Percentiles rank a stretch among this genome's conserved stretches.
These are phyloP conservation scores for Trichophyton simii DNA, from an alignment of 2,329 filamentous ascomycete genomes.

Conservation along the genomic window DNA sequence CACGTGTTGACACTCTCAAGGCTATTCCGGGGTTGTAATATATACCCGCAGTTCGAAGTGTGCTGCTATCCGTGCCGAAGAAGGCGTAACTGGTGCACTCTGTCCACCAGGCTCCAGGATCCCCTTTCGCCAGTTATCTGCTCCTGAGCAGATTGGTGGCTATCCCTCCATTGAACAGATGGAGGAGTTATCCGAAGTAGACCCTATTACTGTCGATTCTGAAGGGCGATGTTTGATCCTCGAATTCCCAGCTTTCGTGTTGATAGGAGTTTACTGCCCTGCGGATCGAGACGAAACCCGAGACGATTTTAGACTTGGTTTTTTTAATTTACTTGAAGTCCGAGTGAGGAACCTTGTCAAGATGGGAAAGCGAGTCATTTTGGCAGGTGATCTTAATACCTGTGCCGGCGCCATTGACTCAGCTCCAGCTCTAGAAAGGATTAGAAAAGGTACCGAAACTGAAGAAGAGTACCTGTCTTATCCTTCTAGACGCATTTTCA, in stretches of 20 bases:
- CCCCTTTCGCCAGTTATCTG: constrained; percentile 61
- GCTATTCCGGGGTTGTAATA: constrained; percentile 89
- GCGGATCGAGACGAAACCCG: constrained; percentile 76
- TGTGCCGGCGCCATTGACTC: constrained; percentile 57
- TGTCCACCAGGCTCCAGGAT: constrained; percentile 58
- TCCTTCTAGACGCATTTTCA: constrained; percentile 66
- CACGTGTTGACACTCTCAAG: constrained; percentile 35
- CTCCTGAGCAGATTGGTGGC: constrained; percentile 69
- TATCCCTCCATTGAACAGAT: constrained; percentile 66
- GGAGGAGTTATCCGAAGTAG: constrained; percentile 42
- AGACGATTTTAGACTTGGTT: constrained; percentile 69
- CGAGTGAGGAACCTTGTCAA: constrained; percentile 71
- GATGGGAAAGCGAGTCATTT: constrained; percentile 70
- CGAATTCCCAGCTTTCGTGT: constrained; percentile 88
- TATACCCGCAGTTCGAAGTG: constrained; percentile 84
- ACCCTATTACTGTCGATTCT: constrained; percentile 64
- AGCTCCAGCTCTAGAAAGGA: constrained; percentile 57
- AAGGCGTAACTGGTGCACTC: constrained; percentile 78
- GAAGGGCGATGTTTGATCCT: constrained; percentile 85
- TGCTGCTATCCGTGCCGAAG: constrained; percentile 77
- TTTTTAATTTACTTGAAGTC: constrained; percentile 66
- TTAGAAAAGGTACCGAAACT: constrained; percentile 57
- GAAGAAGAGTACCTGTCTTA: constrained; percentile 59
- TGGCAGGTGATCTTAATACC: constrained; percentile 85
- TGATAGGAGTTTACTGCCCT: constrained; percentile 85